A percentile compares a stretch with the other conserved stretches of the same genome.
Evolutionary conservation across 2,329 filamentous ascomycete species (phyloP).

Genomic region (Oidium heveae): DNA sequence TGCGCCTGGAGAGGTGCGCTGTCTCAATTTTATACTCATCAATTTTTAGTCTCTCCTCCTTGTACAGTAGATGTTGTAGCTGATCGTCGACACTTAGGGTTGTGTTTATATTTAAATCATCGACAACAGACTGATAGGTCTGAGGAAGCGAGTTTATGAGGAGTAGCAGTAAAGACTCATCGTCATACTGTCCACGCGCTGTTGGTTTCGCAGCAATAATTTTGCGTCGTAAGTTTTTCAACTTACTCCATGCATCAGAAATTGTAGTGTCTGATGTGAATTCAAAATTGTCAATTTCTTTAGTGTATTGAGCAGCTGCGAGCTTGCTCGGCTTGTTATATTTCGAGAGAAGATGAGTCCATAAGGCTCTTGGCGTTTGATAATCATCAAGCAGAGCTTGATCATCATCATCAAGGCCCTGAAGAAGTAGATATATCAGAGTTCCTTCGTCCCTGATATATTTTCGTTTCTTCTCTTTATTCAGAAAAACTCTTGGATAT

Average conservation of each 20-base stretch:
- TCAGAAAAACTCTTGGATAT: not conserved
- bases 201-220: not conserved
- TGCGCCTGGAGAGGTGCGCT: too few species aligned
- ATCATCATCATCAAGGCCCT: too few species aligned
- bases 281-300: not conserved
- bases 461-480: not conserved
- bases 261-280: not conserved
- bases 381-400: not conserved
- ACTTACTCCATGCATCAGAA: not conserved
- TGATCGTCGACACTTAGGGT: not conserved
- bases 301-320: not conserved
- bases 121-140: not conserved
- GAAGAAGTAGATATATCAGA: not conserved
- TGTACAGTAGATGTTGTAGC: not conserved
- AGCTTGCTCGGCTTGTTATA: too few species aligned
- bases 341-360: not conserved
- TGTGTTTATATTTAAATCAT: not conserved
- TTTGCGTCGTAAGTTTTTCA: not conserved
- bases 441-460: not conserved
- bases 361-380: not conserved
- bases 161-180: not conserved
- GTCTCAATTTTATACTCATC: not conserved
- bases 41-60: not conserved
- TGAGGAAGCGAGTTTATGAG: not conserved
- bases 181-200: not conserved